phyloP scores from a whole-genome alignment of 169 alveolate genomes.

The Cryptosporidium andersoni region DNA sequence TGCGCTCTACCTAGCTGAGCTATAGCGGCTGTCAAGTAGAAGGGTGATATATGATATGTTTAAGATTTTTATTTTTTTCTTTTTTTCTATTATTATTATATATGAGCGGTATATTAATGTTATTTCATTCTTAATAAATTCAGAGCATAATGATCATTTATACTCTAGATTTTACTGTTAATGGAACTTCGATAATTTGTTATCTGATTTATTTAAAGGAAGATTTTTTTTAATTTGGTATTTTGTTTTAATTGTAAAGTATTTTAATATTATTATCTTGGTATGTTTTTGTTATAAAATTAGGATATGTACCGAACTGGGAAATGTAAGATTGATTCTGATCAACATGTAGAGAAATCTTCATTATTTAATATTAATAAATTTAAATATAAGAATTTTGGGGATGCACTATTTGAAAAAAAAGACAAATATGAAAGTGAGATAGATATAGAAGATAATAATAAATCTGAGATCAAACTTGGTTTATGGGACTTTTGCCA shows the following conservation, averaged over 20 bases:
- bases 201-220: no score
- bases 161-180: no score
- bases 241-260: no score
- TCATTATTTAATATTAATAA: no score
- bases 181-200: no score
- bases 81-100: not conserved
- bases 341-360: no score
- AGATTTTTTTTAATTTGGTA: no score
- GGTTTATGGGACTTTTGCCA: constrained; percentile 92
- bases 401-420: not conserved
- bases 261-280: no score
- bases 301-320: no score
- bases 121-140: not conserved
- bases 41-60: not conserved
- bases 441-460: not conserved
- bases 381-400: not conserved
- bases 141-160: not conserved
- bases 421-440: not conserved
- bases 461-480: constrained; percentile 75
- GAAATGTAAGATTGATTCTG: no score
- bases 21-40: constrained; percentile 78
- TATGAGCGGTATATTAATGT: not conserved
- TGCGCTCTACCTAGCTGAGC: constrained; percentile 90
- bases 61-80: not conserved
- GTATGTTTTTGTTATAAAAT: no score